A percentile compares a stretch with the other conserved stretches of the same genome.
Conservation (phyloP, 148 eudicot species). For the Vaccinium vitisidaea region DNA sequence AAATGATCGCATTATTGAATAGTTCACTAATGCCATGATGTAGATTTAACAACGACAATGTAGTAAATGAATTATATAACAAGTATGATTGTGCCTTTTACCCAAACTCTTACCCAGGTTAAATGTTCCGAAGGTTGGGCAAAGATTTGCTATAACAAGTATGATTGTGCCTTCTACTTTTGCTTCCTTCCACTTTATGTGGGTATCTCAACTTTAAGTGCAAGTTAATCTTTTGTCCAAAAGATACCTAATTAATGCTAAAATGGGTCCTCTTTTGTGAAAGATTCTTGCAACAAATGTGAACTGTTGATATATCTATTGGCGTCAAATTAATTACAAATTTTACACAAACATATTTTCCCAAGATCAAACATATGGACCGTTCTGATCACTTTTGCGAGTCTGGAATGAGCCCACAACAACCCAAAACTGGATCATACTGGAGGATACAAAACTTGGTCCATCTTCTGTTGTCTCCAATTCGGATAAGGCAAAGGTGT, state of each 20-base stretch:
- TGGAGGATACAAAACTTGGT: too few species aligned
- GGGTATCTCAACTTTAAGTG: neutral
- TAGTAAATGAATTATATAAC: too few species aligned
- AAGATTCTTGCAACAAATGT: neutral
- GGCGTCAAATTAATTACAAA: too few species aligned
- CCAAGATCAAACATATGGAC: too few species aligned
- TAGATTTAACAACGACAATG: neutral
- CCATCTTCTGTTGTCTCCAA: constrained; percentile 1
- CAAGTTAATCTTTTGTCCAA: neutral
- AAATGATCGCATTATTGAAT: neutral
- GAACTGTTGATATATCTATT: too few species aligned
- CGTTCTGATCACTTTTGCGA: too few species aligned
- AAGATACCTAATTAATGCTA: neutral
- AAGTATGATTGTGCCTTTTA: too few species aligned
- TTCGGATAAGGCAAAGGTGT: constrained; percentile 8
- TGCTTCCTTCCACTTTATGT: neutral
- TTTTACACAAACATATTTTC: too few species aligned
- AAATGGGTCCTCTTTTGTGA: neutral
- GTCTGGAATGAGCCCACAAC: too few species aligned
- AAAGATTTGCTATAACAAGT: neutral
- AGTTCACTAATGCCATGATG: neutral
- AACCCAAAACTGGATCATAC: too few species aligned
- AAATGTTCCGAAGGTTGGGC: neutral
- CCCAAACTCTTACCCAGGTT: neutral
- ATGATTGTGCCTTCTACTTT: neutral